phyloP scores from a whole-genome alignment of 2,329 filamentous ascomycete genomes.

The Acephala macrosclerotiorum region DNA sequence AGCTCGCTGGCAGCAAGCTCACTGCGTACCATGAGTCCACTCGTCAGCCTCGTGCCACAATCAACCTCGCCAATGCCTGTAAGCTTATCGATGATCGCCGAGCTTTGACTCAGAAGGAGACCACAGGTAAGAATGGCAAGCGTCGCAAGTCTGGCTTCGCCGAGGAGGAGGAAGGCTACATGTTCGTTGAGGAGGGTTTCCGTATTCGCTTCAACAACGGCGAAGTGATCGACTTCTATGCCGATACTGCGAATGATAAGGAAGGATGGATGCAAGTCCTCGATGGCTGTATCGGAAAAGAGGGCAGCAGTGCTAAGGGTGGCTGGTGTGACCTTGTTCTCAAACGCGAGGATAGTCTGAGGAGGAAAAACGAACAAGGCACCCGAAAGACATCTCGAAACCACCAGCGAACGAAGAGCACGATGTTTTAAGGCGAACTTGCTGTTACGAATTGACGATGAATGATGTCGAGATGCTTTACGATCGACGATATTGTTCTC shows the following conservation, averaged over 20 bases:
- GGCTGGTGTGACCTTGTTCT: conserved; percentile 75
- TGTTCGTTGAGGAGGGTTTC: conserved; percentile 99
- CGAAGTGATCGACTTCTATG: conserved; percentile 77
- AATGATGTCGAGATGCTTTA: conserved; percentile 32
- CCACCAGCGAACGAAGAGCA: conserved; percentile 44
- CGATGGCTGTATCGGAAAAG: conserved; percentile 67
- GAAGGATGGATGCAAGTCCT: conserved; percentile 95
- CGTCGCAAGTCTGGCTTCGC: conserved; percentile 94
- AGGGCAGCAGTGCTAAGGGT: conserved; percentile 56
- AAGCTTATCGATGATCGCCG: conserved; percentile 93
- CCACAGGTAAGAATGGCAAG: conserved; percentile 75
- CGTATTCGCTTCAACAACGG: conserved; percentile 98
- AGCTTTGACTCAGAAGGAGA: conserved; percentile 83
- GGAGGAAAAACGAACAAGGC: conserved; percentile 35
- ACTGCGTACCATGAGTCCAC: conserved; percentile 97
- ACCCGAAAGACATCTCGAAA: conserved; percentile 35
- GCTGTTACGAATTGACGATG: conserved; percentile 24
- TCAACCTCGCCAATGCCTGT: conserved; percentile 92
- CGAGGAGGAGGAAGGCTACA: conserved; percentile 98
- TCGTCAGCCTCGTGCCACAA: conserved; percentile 92
- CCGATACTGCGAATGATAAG: conserved; percentile 86
- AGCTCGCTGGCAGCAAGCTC: conserved; percentile 86
- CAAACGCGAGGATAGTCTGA: conserved; percentile 59
- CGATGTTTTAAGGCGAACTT: conserved; percentile 31
- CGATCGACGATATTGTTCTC: conserved; percentile 24